A percentile compares a stretch with the other conserved stretches of the same genome.
phyloP scores from a whole-genome alignment of 108 stramenopile species.

The Chaetoceros muelleri region DNA sequence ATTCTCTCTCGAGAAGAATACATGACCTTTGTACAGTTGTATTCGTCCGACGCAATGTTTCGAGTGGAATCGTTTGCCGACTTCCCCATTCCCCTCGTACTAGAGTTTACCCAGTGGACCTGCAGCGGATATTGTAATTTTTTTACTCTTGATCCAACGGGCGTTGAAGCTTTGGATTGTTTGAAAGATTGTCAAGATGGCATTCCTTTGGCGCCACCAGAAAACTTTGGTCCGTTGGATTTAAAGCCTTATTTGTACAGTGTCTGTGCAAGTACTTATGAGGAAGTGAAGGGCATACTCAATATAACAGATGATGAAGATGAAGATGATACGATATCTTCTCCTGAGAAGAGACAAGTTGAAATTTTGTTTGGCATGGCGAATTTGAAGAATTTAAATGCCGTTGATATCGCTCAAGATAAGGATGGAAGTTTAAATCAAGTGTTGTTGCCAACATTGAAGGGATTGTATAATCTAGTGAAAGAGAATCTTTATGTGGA shows the following conservation, averaged over 20 bases:
- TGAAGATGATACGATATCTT: too few species aligned
- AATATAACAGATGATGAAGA: not conserved
- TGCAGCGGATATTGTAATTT: not conserved
- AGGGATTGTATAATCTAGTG: not conserved
- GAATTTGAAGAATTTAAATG: not conserved
- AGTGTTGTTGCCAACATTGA: not conserved
- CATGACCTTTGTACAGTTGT: not conserved
- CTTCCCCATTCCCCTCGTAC: not conserved
- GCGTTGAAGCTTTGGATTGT: too few species aligned
- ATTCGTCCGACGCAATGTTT: not conserved
- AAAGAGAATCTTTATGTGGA: not conserved
- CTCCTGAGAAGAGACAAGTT: too few species aligned
- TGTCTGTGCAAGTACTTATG: not conserved
- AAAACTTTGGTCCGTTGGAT: not conserved
- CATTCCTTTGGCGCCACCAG: not conserved
- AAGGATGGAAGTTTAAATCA: not conserved
- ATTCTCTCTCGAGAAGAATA: not conserved
- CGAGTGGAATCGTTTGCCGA: not conserved
- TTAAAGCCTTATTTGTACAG: not conserved
- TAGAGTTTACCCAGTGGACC: not conserved
- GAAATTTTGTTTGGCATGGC: not conserved
- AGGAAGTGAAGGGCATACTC: not conserved
- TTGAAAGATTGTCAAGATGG: not conserved
- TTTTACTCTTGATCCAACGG: not conserved
- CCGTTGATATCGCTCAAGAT: not conserved